These are phyloP conservation scores for Draba incana DNA, from an alignment of 345 rosid species.

Conservation along the genomic window DNA sequence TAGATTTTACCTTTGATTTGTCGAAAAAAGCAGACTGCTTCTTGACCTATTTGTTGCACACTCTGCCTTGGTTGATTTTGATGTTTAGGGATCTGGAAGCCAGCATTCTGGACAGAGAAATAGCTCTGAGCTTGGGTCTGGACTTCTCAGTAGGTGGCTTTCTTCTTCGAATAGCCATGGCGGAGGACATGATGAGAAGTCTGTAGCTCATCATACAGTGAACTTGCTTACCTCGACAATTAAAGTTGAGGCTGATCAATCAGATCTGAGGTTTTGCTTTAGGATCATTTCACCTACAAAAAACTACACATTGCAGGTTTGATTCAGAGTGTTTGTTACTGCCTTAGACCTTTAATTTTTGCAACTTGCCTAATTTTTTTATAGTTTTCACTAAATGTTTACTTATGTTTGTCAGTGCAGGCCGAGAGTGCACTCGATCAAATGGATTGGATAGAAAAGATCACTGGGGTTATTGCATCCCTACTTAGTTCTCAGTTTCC, in stretches of 20 bases:
- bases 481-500: conserved; percentile 96
- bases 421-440: conserved; percentile 98
- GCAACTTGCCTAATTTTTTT: conserved; percentile 15
- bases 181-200: conserved; percentile 96
- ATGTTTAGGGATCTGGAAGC: conserved; percentile 68
- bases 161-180: conserved; percentile 95
- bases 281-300: conserved; percentile 97
- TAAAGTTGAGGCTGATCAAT: conserved; percentile 95
- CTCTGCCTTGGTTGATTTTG: conserved; percentile 11
- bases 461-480: conserved; percentile 98
- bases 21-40: not conserved
- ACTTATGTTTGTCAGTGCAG: conserved; percentile 81
- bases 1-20: conserved; percentile 1
- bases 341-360: conserved; percentile 15
- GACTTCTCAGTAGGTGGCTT: conserved; percentile 93
- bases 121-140: conserved; percentile 96
- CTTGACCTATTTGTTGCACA: conserved; percentile 16
- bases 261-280: conserved; percentile 98
- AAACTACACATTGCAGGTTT: conserved; percentile 97
- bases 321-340: conserved; percentile 36
- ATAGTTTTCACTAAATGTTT: conserved; percentile 46
- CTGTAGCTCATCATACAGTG: conserved; percentile 99
- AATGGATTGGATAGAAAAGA: conserved; percentile 99
- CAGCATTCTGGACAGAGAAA: conserved; percentile 87
- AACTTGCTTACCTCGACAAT: conserved; percentile 99